Evolutionary conservation across 2,329 filamentous ascomycete genomes (phyloP), one percentile per base, ranked within the genome.

Genomic region (Aspergillus latus): DNA sequence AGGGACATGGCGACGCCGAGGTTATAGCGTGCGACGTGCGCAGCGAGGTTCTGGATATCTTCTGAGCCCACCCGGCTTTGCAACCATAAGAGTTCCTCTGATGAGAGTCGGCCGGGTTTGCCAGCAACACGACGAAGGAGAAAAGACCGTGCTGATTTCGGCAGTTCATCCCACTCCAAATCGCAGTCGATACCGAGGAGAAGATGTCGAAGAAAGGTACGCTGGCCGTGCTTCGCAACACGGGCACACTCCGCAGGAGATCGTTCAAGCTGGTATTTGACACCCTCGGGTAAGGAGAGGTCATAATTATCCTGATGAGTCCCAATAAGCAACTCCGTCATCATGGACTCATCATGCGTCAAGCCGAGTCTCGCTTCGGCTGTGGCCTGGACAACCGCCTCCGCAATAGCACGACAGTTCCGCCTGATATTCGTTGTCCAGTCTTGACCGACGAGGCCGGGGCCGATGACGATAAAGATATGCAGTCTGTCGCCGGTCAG

Each of bases 11-110:
- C 72, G 2, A 75, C 77, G 3, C 75, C 76, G 13, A 80, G 74
- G 58, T 81, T 78, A 59, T 77, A 79, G 30, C 79, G 69, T 32
- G 78, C 74, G 40, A 81, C 64, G 32, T 78, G 74, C 5, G 71
- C 67, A 54, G 78, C 71, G 3, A 76, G 67, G 15, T 69, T 56
- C 5, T 62, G 48, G 7, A 46, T 73, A 13, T 71, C 68, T 10
- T 28, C 58, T 66, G 55, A 76, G 72, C 29, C 68, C 60, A 32
- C 58, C 63, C 9, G 69, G 57, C 10, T 30, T 49, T 76, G 71
- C 8, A 80, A 73, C 77, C 77, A 80, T 5, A 68, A 62, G 52
- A 71, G 67, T 47, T 79, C 71, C 1, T 62, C 67, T 7, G 72
- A 70, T 0, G 74, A 71, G 30, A 80, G 66, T n/a, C 67, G 64